phyloP scores from a whole-genome alignment of 345 rosid genomes.

The Nephelium lappaceum region DNA sequence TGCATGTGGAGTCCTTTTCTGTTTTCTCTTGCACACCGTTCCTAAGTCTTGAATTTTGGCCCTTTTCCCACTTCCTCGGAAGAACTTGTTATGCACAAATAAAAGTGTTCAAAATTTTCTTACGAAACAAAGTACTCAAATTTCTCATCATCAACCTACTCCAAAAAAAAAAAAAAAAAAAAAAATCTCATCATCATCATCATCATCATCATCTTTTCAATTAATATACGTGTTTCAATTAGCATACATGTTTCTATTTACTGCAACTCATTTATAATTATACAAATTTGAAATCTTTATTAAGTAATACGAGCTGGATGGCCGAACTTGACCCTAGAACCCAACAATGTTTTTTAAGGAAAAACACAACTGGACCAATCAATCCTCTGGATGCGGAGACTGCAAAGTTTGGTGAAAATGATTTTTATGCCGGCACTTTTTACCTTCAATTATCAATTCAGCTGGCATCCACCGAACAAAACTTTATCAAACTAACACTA shows the following conservation, averaged over 20 bases:
- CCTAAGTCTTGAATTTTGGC: no score
- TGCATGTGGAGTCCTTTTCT: no score
- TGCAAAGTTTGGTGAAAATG: constrained; percentile 12
- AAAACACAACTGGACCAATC: not conserved
- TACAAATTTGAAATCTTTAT: not conserved
- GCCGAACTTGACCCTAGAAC: not conserved
- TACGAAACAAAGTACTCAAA: no score
- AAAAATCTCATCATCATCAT: no score
- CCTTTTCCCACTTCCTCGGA: no score
- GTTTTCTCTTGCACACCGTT: no score
- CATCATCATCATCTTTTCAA: no score
- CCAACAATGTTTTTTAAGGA: not conserved
- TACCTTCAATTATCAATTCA: not conserved
- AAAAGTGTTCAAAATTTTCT: no score
- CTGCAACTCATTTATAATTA: not conserved
- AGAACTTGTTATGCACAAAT: no score
- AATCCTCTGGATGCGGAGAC: constrained; percentile 5
- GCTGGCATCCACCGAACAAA: constrained; percentile 28
- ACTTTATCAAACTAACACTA: constrained; percentile 12
- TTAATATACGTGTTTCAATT: no score
- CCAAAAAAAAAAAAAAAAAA: no score
- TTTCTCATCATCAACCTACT: no score
- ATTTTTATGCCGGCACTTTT: constrained; percentile 16
- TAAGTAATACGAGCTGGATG: not conserved
- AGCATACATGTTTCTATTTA: not conserved